Evolutionary conservation across 106 monocot species (phyloP).

Genomic region (Vanilla planifolia): DNA sequence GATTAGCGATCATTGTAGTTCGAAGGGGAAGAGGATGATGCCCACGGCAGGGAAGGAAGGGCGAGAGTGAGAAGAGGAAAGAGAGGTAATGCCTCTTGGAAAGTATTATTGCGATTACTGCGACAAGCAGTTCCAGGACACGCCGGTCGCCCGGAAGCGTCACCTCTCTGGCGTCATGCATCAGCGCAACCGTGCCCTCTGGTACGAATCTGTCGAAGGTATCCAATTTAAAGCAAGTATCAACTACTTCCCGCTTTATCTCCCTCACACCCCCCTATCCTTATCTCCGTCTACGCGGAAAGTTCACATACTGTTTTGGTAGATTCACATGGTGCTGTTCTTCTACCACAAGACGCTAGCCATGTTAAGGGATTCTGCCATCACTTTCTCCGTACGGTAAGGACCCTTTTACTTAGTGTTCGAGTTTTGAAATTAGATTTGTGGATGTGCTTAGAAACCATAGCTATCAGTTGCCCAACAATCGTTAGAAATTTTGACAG

Average conservation of each 20-base stretch:
- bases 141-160: constrained; percentile 41
- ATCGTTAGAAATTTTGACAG: background rate
- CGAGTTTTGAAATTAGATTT: background rate
- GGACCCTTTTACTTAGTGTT: background rate
- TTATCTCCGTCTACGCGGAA: background rate
- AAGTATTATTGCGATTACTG: constrained; percentile 58
- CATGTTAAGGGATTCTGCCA: constrained; percentile 50
- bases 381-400: constrained; percentile 73
- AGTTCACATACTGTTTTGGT: background rate
- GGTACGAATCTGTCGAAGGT: constrained; percentile 63
- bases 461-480: too few relatives aligned
- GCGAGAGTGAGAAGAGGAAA: background rate
- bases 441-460: background rate
- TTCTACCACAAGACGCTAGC: constrained; percentile 22
- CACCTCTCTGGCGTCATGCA: constrained; percentile 60
- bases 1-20: too few relatives aligned
- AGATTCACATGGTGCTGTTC: constrained; percentile 19
- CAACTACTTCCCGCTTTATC: background rate
- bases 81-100: constrained; percentile 10
- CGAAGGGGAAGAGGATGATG: too few relatives aligned
- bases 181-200: constrained; percentile 65
- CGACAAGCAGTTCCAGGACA: constrained; percentile 86
- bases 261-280: background rate
- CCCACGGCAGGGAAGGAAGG: background rate
- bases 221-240: background rate